Conservation (phyloP, 2,329 filamentous ascomycete species). For the Venturia carpophila region DNA sequence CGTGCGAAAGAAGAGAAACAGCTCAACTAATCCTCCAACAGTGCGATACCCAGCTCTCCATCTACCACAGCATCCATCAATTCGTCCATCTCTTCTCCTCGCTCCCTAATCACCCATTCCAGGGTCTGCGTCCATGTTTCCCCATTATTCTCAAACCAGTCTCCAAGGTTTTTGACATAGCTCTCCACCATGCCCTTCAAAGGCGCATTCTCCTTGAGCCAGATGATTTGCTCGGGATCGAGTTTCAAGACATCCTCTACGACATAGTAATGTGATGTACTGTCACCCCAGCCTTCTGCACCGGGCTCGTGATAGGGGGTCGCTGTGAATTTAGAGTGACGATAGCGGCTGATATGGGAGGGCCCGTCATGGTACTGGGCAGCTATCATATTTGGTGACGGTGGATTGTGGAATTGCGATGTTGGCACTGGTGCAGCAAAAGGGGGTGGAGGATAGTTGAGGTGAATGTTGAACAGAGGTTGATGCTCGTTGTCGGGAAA, state of each 20-base stretch:
- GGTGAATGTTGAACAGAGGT: conserved; percentile 44
- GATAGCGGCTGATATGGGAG: conserved; percentile 30
- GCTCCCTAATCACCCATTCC: conserved; percentile 47
- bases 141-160: conserved; percentile 57
- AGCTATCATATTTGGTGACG: conserved; percentile 25
- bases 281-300: conserved; percentile 57
- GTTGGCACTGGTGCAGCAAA: conserved; percentile 15
- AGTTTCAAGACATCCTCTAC: conserved; percentile 59
- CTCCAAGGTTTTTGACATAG: conserved; percentile 45
- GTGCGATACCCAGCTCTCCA: conserved; percentile 60
- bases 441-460: conserved; percentile 39
- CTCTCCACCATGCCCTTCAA: conserved; percentile 50
- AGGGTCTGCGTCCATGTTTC: conserved; percentile 55
- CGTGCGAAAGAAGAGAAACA: background rate
- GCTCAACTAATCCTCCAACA: conserved; percentile 22
- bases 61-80: conserved; percentile 60
- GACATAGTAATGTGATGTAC: conserved; percentile 55
- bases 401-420: conserved; percentile 16
- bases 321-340: conserved; percentile 39
- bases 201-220: conserved; percentile 48
- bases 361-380: conserved; percentile 21
- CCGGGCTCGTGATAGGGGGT: conserved; percentile 46
- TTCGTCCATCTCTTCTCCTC: conserved; percentile 44
- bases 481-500: conserved; percentile 44
- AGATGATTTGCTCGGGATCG: conserved; percentile 52